A percentile compares a stretch with the other conserved stretches of the same genome.
Evolutionary conservation across 1,284 basidiomycete genomes (phyloP).

Genomic region (Ustilago nuda): DNA sequence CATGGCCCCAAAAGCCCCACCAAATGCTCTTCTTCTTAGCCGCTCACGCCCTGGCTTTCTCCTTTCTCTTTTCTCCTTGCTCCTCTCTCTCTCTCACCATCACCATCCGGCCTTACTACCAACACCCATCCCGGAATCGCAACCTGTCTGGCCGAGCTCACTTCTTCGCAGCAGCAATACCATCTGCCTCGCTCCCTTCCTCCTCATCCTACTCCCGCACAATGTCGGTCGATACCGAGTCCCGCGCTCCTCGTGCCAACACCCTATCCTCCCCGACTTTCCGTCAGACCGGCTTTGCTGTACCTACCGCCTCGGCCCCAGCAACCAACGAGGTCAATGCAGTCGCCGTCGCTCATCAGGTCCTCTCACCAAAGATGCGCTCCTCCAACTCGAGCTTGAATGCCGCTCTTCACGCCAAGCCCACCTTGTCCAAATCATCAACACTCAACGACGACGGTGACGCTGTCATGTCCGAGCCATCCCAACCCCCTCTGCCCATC

Average conservation of each 20-base stretch:
- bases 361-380: slow-evolving; percentile 33
- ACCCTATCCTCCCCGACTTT: slow-evolving; percentile 53
- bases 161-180: neutral
- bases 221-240: slow-evolving; percentile 53
- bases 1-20: too few species aligned
- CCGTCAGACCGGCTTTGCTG: slow-evolving; percentile 53
- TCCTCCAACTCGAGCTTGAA: slow-evolving; percentile 50
- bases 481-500: slow-evolving; percentile 50
- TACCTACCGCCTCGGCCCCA: slow-evolving; percentile 43
- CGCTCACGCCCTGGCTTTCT: neutral
- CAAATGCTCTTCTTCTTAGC: slow-evolving; percentile 1
- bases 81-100: neutral
- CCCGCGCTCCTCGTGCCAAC: slow-evolving; percentile 36
- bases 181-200: neutral
- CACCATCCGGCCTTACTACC: neutral
- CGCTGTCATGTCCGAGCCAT: slow-evolving; percentile 56
- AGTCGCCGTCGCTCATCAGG: slow-evolving; percentile 25
- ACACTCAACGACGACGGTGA: slow-evolving; percentile 41
- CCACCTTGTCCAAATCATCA: slow-evolving; percentile 4
- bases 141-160: neutral
- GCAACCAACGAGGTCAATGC: slow-evolving; percentile 47
- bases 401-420: slow-evolving; percentile 29
- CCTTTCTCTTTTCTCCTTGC: neutral
- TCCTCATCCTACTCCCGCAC: neutral
- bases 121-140: neutral